These are phyloP conservation scores for Fusarium tupiense DNA, from an alignment of 2,329 filamentous ascomycete species.

Conservation along the genomic window DNA sequence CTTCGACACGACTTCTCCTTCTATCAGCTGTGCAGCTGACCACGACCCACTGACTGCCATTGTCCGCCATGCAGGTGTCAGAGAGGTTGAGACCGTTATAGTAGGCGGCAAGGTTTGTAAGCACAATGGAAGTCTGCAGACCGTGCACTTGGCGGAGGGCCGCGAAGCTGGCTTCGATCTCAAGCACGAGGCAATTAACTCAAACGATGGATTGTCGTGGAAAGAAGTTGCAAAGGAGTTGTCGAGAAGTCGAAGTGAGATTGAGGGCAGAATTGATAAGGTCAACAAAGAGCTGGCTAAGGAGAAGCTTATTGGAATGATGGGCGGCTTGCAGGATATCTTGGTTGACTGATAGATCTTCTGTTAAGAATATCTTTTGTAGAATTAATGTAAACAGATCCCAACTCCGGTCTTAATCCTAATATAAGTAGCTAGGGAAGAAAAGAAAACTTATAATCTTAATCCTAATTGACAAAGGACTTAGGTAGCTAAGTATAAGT, in stretches of 20 bases:
- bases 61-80: neutral
- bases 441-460: too few relatives aligned
- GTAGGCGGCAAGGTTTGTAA: neutral
- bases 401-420: neutral
- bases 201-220: neutral
- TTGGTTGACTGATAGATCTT: neutral
- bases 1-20: slow-evolving; percentile 1
- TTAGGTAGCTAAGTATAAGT: too few relatives aligned
- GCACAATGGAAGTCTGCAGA: neutral
- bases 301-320: neutral
- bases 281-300: neutral
- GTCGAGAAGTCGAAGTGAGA: neutral
- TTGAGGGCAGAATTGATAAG: neutral
- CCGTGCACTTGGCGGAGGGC: neutral
- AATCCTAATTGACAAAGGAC: too few relatives aligned
- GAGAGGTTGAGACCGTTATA: slow-evolving; percentile 4
- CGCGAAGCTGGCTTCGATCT: neutral
- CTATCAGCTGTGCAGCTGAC: neutral
- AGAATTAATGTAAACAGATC: neutral
- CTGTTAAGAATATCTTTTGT: rapidly evolving
- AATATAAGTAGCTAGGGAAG: neutral
- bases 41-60: slow-evolving; percentile 1
- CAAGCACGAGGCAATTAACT: neutral
- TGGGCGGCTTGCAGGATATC: neutral
- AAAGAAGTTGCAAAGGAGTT: neutral